Conservation (phyloP, 257 asterid genomes). For the Lantana camara region DNA sequence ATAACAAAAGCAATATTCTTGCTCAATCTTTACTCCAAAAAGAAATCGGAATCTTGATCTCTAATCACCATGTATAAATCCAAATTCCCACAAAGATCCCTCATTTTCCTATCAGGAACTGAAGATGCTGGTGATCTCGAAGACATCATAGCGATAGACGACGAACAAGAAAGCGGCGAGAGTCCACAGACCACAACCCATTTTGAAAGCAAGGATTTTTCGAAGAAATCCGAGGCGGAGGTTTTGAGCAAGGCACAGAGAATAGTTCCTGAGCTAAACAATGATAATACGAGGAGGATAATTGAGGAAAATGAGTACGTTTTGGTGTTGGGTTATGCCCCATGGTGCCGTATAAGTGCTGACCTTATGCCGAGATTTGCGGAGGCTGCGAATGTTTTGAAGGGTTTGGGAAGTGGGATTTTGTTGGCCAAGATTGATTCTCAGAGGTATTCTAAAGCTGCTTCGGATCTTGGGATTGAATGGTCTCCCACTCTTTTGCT, state of each 20-base stretch:
- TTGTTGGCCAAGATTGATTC: conserved; percentile 88
- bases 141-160: conserved; percentile 82
- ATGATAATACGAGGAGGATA: conserved; percentile 59
- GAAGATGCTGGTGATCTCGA: conserved; percentile 54
- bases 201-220: conserved; percentile 39
- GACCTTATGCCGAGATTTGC: conserved; percentile 96
- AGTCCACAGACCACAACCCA: conserved; percentile 35
- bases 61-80: conserved; percentile 42
- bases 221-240: conserved; percentile 67
- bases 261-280: conserved; percentile 77
- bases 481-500: conserved; percentile 86
- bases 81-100: conserved; percentile 49
- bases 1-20: no score
- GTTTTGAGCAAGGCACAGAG: conserved; percentile 86
- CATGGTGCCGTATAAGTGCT: conserved; percentile 92
- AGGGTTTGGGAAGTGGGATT: conserved; percentile 58
- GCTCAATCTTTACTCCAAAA: conserved; percentile 25
- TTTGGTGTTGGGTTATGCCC: conserved; percentile 87
- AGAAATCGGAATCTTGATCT: conserved; percentile 17
- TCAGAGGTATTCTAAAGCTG: conserved; percentile 79
- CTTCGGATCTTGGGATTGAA: conserved; percentile 64
- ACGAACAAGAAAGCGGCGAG: conserved; percentile 48
- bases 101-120: conserved; percentile 33
- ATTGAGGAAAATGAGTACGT: conserved; percentile 78
- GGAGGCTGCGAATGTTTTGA: conserved; percentile 85